Percentiles rank a stretch among this genome's conserved stretches.
These are phyloP conservation scores for Epichloe brachyelytri DNA, from an alignment of 2,329 filamentous ascomycete genomes.

Conservation along the genomic window DNA sequence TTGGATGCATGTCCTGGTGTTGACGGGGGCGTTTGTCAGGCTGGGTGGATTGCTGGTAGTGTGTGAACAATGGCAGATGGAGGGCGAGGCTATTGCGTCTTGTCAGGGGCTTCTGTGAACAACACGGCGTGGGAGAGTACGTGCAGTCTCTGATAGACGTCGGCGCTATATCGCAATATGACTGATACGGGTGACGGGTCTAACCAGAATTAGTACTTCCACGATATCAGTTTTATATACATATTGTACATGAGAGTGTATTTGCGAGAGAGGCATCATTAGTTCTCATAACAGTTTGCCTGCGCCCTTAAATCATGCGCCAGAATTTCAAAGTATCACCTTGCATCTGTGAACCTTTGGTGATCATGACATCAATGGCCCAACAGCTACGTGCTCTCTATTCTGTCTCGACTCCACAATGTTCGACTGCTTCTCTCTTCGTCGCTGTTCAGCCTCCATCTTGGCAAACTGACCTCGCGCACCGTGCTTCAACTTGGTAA, in stretches of 20 bases:
- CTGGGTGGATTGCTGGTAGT: constrained; percentile 7
- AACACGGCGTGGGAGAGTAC: background rate
- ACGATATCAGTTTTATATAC: background rate
- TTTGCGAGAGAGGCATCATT: background rate
- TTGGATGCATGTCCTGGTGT: constrained; percentile 14
- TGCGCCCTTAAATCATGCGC: background rate
- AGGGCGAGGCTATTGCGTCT: background rate
- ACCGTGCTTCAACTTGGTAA: constrained; percentile 81
- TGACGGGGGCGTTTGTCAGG: constrained; percentile 12
- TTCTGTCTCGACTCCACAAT: constrained; percentile 26
- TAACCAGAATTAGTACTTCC: too few relatives aligned
- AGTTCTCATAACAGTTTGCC: background rate
- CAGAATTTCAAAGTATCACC: background rate
- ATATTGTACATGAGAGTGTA: background rate
- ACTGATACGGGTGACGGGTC: too few relatives aligned
- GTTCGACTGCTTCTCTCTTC: constrained; percentile 25
- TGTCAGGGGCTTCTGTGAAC: background rate
- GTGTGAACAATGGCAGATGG: constrained; percentile 4
- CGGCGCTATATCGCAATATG: too few relatives aligned
- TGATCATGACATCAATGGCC: constrained; percentile 28
- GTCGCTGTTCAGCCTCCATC: constrained; percentile 39
- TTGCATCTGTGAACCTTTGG: background rate
- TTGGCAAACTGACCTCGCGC: constrained; percentile 50
- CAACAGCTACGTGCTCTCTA: constrained; percentile 42
- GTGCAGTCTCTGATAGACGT: too few relatives aligned